Evolutionary conservation across 2,329 filamentous ascomycete species (phyloP).

Genomic region (Fusarium sp.): DNA sequence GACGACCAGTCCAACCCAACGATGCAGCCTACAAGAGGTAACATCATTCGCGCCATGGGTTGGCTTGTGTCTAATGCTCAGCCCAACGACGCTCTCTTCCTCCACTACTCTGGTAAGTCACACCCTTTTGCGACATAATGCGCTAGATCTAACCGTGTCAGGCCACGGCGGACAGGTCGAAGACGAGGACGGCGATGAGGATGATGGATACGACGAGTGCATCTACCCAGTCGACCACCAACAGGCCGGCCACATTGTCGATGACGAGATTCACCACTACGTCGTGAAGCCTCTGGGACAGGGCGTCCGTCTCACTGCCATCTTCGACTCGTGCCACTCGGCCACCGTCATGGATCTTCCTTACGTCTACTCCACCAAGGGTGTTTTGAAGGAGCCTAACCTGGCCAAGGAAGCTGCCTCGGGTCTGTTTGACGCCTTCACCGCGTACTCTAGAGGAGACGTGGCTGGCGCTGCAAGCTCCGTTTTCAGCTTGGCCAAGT

Average conservation of each 20-base stretch:
- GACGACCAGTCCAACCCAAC: constrained; percentile 79
- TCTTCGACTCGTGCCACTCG: constrained; percentile 86
- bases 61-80: constrained; percentile 79
- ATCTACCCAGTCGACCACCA: constrained; percentile 84
- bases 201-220: constrained; percentile 82
- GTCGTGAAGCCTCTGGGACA: constrained; percentile 82
- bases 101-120: constrained; percentile 76
- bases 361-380: constrained; percentile 84
- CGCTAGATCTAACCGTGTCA: constrained; percentile 44
- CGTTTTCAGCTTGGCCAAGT: constrained; percentile 88
- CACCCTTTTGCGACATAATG: not conserved
- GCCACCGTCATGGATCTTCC: constrained; percentile 82
- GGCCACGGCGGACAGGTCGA: constrained; percentile 82
- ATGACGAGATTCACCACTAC: constrained; percentile 82
- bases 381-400: constrained; percentile 84
- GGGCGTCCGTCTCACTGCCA: constrained; percentile 86
- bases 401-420: constrained; percentile 82
- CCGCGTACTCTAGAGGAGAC: constrained; percentile 85
- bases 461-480: constrained; percentile 83
- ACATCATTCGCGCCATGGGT: constrained; percentile 80
- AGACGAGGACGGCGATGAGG: constrained; percentile 80
- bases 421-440: constrained; percentile 78
- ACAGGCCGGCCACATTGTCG: constrained; percentile 77
- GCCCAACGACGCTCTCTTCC: constrained; percentile 81
- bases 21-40: constrained; percentile 79